Evolutionary conservation across 225 moss, liverwort and hornwort genomes (phyloP).

Genomic region (Pseudoscleropodium purum): DNA sequence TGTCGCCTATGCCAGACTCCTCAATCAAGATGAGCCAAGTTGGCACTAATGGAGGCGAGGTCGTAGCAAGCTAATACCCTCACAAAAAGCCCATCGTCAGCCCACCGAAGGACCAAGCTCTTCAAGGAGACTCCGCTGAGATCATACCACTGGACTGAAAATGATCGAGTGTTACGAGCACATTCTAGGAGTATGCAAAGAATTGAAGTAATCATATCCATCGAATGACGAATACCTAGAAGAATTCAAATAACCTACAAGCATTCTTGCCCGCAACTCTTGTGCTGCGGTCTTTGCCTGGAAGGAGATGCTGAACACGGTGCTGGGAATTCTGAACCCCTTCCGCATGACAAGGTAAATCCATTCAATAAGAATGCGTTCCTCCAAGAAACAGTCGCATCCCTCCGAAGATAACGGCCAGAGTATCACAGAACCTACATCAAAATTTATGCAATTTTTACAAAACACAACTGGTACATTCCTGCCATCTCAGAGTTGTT

Average conservation of each 20-base stretch:
- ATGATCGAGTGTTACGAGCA: neutral
- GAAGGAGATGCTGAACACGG: neutral
- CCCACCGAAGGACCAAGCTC: neutral
- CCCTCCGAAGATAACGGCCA: neutral
- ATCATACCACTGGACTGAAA: neutral
- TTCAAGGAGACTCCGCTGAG: neutral
- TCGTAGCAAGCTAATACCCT: neutral
- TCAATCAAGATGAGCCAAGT: neutral
- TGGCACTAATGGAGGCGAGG: neutral
- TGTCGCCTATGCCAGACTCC: neutral
- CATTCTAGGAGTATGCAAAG: neutral
- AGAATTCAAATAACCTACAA: neutral
- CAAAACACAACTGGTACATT: neutral
- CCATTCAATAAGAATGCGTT: neutral
- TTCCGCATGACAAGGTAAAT: neutral
- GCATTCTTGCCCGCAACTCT: neutral
- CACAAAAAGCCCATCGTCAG: neutral
- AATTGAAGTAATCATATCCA: neutral
- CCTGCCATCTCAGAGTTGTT: neutral
- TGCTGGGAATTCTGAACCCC: neutral
- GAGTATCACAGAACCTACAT: neutral
- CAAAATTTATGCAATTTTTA: neutral
- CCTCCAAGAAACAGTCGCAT: neutral
- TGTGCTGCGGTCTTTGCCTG: neutral
- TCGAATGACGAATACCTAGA: neutral